These are phyloP conservation scores for Backusella morwellensis DNA, from an alignment of 192 early-diverging fungal genomes.

Conservation along the genomic window DNA sequence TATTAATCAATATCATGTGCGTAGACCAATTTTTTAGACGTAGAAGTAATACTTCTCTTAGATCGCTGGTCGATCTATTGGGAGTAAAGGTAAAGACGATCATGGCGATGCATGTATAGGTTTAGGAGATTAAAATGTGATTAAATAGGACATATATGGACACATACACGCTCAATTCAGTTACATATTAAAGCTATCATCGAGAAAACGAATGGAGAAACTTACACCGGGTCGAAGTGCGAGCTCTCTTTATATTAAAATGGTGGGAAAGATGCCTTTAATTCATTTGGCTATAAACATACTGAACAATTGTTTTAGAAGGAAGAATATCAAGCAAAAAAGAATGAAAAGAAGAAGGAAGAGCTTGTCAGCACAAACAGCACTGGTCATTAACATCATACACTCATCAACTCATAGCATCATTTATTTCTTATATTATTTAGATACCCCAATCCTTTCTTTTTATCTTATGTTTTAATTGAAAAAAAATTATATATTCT, in stretches of 20 bases:
- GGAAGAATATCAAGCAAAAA: constrained; percentile 10
- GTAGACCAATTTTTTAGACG: constrained; percentile 52
- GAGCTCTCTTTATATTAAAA: constrained; percentile 24
- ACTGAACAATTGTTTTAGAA: neutral
- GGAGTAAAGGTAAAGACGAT: constrained; percentile 41
- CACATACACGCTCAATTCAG: constrained; percentile 61
- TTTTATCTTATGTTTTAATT: neutral
- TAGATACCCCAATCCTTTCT: constrained; percentile 3
- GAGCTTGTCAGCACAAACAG: neutral
- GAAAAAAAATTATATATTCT: neutral
- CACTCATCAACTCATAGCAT: neutral
- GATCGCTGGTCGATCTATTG: constrained; percentile 50
- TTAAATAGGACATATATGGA: constrained; percentile 55
- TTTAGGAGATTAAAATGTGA: constrained; percentile 17
- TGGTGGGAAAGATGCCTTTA: constrained; percentile 31
- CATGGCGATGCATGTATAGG: neutral
- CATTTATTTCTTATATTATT: neutral
- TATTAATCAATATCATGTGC: neutral
- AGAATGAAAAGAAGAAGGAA: neutral
- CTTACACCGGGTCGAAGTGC: constrained; percentile 45
- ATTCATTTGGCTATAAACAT: neutral
- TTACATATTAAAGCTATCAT: constrained; percentile 58
- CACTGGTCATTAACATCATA: neutral
- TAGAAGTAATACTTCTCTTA: constrained; percentile 46
- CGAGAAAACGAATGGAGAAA: constrained; percentile 47